Evolutionary conservation across 2,329 filamentous ascomycete genomes (phyloP), one percentile per base, ranked within the genome.

Genomic region (Elsinoe batatas): DNA sequence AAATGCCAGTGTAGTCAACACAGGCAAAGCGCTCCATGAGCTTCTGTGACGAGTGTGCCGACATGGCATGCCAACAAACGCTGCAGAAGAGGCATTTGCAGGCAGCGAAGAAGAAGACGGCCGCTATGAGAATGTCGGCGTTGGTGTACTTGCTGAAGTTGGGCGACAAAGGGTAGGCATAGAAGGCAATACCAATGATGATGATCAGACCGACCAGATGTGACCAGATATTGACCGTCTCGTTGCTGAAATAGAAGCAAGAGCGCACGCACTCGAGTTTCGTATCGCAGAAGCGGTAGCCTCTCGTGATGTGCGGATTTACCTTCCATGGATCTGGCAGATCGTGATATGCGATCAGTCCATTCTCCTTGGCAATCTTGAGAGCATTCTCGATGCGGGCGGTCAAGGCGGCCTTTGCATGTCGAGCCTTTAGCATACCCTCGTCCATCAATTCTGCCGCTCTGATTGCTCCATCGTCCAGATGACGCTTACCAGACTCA

Each of bases 61-160:
- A 95, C 90, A 98, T 97, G 22, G 93, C 96, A 74, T 98, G 93
- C 93, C 93, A 98, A 67, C 97, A 83, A 60, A 86, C 91, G 59
- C 87, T 94, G 82, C 93, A 98, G 67, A 91, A 83, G 56, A 98
- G 81, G 66, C 91, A 97, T 71, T 97, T 90, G 76, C 85, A 90
- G 44, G 93, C 93, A 47, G 91, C 93, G 66, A 95, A 88, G 75
- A 98, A 96, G 78, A 98, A 98, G 61, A 94, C 80, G 18, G 87
- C 90, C 0, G 91, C 91, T 60, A 98, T 90, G 66, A 93, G 80
- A 58, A 97, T 82, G 68, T 98, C 93, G 49, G 87, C 82, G 54
- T 89, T 94, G 57, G 87, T 89, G 70, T 88, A 94, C 59, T 88
- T 76, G 46, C 81, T 83, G 73, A 97, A 98, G 69, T 94, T 91